Evolutionary conservation across 2,329 filamentous ascomycete genomes (phyloP), one percentile per base, ranked within the genome.

Genomic region (Teratosphaeria epicoccoides): DNA sequence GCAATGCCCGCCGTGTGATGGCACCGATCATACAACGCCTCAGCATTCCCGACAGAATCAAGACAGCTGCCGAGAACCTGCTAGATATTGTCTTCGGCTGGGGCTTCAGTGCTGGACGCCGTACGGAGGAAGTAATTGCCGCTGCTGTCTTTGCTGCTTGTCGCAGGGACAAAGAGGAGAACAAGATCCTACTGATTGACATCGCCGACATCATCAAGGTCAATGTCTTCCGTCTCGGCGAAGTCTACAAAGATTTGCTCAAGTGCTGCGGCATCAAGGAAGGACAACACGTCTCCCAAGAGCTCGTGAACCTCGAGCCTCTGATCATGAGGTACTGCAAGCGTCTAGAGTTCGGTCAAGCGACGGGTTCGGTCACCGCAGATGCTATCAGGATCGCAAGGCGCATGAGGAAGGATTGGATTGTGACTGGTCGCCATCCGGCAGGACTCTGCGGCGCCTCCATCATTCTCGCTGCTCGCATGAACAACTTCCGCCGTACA

Each of bases 341-440:
- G 54, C 90, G 91, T 66, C 84, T 98, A 49, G 91, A 98, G 65
- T 98, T 98, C 62, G 87, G 84, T 49, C 76, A 84, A 33, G 80
- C 85, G 57, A 90, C 86, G 14, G 84, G 86, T 66, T 85, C 86
- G 59, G 89, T 98, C 12, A 90, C 89, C 43, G 82, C 87, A 59
- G 89, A 96, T 63, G 93, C 93, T 6, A 83, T 90, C 51, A 83
- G 86, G 50, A 85, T 98, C 49, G 83, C 95, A 51, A 84, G 86
- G 67, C 84, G 93, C 55, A 97, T 98, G 93, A 90, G 88, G 58
- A 79, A 88, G 50, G 93, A 98, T 71, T 97, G 93, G 90, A 97
- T 98, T 81, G 85, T 90, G 46, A 88, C 90, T 66, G 93, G 93
- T 61, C 86, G 93, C 63, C 84, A 93, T 40, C 93, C 93, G 14